Base-by-base conservation (phyloP, 2,329 filamentous ascomycete species). In the Pestalotiopsis sp. region DNA sequence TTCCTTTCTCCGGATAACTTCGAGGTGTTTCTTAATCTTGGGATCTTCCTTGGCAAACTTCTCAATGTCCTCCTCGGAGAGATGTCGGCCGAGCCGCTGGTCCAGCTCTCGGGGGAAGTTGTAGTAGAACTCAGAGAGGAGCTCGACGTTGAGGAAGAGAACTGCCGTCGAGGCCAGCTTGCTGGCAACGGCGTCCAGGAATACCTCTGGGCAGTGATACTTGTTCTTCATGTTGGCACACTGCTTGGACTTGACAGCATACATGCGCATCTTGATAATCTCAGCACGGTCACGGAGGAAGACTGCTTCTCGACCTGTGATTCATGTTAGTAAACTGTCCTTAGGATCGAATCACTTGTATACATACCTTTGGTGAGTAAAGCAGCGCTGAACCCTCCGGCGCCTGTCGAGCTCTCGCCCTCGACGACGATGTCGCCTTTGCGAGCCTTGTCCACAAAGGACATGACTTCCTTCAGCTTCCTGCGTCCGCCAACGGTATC, bases 101-200 rank as follows among this genome's bases (percentile, higher is more conserved):
- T 99, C 96, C 13, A 99, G 88, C 78, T 98, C 94, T 52, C 96
- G 89, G 0, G 96, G 96, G 81, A 99, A 99, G 78, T 96, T 94
- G 82, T 98, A 97, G 83, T 97, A 98, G 79, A 98, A 99, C 77
- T 99, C 97, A 2, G 93, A 95, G 20, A 99, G 88, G 23, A 99
- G 87, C 82, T 99, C 97, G 12, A 98, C 96, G 76, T 99, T 98
- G 38, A 99, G 88, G 85, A 99, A 99, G 0, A 99, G 89, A 9
- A 99, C 96, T 2, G 96, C 95, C 0, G 96, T 99, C 1, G 94
- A 92, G 3, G 95, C 97, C 63, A 99, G 88, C 81, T 98, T 98
- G 74, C 95, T 94, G 1, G 96, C 95, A 2, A 97, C 96, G 3
- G 97, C 94, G 76, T 99, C 95, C n/a, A 99, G 89, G 84, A 99